Percentiles rank a stretch among this genome's conserved stretches.
Evolutionary conservation across 192 early-diverging fungal genomes (phyloP).

Genomic region (Gryganskiella cystojenkinii): DNA sequence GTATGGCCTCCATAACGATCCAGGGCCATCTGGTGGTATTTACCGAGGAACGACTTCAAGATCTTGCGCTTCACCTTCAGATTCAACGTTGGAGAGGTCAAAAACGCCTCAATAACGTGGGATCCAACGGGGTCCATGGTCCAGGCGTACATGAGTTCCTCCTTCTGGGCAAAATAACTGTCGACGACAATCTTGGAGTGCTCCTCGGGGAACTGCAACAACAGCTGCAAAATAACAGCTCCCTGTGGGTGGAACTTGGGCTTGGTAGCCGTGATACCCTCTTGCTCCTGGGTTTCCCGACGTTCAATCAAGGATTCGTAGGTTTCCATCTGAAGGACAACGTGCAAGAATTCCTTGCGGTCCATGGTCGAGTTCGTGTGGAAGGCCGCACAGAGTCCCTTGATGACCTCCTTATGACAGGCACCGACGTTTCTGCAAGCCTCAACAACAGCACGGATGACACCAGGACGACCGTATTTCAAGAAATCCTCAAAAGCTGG

Average conservation of each 20-base stretch:
- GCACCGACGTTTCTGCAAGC: constrained; percentile 68
- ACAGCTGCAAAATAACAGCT: constrained; percentile 71
- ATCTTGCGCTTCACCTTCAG: constrained; percentile 76
- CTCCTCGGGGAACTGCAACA: constrained; percentile 71
- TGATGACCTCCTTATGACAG: constrained; percentile 69
- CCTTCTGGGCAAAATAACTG: constrained; percentile 69
- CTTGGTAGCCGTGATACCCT: constrained; percentile 47
- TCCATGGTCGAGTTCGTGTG: constrained; percentile 59
- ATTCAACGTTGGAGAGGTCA: constrained; percentile 65
- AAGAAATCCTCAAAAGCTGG: constrained; percentile 70
- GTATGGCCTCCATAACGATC: constrained; percentile 85
- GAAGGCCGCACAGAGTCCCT: constrained; percentile 65
- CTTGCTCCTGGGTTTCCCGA: constrained; percentile 23
- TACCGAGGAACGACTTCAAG: constrained; percentile 63
- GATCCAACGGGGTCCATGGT: constrained; percentile 76
- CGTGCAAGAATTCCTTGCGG: constrained; percentile 65
- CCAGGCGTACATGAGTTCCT: constrained; percentile 63
- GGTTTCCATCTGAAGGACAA: constrained; percentile 70
- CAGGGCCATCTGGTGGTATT: constrained; percentile 67
- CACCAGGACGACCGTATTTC: constrained; percentile 70
- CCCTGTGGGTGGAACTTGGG: constrained; percentile 73
- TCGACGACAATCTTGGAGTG: constrained; percentile 67
- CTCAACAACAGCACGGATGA: constrained; percentile 77
- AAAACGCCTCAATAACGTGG: constrained; percentile 76
- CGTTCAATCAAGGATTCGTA: constrained; percentile 58